Conservation (phyloP, 441 rosid genomes). For the Erodium texanum region DNA sequence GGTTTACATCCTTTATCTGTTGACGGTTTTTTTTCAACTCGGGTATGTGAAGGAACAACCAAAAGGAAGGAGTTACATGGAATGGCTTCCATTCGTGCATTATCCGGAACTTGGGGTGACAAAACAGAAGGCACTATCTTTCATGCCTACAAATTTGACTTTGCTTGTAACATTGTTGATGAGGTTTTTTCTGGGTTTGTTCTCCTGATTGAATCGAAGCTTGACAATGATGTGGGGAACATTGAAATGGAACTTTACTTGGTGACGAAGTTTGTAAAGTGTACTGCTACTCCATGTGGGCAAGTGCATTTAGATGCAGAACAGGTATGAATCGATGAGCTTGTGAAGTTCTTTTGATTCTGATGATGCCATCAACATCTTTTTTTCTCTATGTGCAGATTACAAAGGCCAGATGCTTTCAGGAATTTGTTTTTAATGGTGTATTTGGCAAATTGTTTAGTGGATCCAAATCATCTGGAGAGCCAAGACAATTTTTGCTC, state of each 20-base stretch:
- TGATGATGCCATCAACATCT: background rate
- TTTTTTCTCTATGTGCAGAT: conserved; percentile 24
- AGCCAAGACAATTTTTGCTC: conserved; percentile 56
- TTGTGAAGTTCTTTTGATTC: background rate
- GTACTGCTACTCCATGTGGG: conserved; percentile 54
- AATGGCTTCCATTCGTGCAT: conserved; percentile 38
- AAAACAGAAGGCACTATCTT: conserved; percentile 44
- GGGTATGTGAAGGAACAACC: conserved; percentile 52
- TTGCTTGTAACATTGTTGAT: conserved; percentile 39
- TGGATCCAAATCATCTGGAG: conserved; percentile 38
- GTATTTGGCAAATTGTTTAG: conserved; percentile 67
- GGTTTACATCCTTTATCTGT: background rate
- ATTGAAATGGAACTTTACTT: conserved; percentile 61
- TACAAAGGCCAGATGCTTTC: conserved; percentile 66
- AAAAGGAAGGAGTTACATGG: conserved; percentile 95
- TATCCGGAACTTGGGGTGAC: conserved; percentile 72
- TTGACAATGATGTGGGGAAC: conserved; percentile 72
- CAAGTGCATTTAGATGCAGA: conserved; percentile 55
- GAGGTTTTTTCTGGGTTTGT: conserved; percentile 52
- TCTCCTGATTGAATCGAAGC: conserved; percentile 67
- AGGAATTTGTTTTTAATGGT: conserved; percentile 79
- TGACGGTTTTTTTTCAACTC: background rate
- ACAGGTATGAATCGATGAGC: too few species aligned
- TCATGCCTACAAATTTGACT: conserved; percentile 66
- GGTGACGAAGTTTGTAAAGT: conserved; percentile 49